Evolutionary conservation across 345 rosid species (phyloP), one percentile per base, ranked within the genome.

Genomic region (Salix suchowensis): DNA sequence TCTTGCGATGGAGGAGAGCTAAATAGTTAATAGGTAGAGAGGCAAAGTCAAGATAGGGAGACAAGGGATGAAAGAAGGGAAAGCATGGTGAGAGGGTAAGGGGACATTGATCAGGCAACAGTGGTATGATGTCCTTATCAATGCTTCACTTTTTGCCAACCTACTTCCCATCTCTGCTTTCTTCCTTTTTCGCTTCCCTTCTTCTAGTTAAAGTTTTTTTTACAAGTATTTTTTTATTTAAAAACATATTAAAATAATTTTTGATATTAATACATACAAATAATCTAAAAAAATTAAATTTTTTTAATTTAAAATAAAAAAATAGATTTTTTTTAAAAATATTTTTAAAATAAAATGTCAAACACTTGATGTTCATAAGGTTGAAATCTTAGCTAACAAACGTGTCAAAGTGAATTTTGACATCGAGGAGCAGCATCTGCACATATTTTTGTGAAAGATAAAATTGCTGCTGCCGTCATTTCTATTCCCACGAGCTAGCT

Each of bases 81-180:
- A 44, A 42, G 58, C 72, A 32, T 13, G 54, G 77, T 28, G 37
- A 24, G 69, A 30, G 36, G 70, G 73, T 1, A 48, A 76, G 74
- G 67, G 21, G 84, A 83, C 81, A 83, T 5, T 10, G 65, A 39
- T 44, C 42, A 26, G 79, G 84, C 78, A 80, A 64, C 70, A 68
- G 39, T 32, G 69, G 71, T 21, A 28, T 44, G 55, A 36, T 68
- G 82, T 81, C 83, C 26, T 70, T 5, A 16, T 67, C 75, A 54
- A 4, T 85, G 86, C 42, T 7, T 0, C 40, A 12, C 77, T 68
- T 81, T 81, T 74, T 1, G 77, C 83, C 83, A 85, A 86, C 88
- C 86, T 75, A 54, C 1, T 72, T 77, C 77, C 83, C 76, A 37
- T 23, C 62, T 42, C 5, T 52, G 68, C 44, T 62, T 69, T 67